Evolutionary conservation across 257 asterid genomes (phyloP).

Genomic region (Jacaranda copaia): DNA sequence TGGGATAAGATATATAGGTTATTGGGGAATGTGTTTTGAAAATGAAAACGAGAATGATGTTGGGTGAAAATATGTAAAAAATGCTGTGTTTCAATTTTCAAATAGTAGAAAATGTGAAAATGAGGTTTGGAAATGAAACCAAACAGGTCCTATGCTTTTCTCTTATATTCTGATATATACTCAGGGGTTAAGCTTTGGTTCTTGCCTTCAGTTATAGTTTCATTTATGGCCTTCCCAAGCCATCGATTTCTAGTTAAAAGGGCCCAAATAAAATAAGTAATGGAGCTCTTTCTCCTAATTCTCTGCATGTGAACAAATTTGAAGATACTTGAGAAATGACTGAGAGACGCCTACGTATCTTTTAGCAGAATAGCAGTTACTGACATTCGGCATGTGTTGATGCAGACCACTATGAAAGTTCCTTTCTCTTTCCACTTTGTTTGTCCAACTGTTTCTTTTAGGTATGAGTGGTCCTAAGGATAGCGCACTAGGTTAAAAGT

Average conservation of each 20-base stretch:
- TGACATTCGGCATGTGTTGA: not conserved
- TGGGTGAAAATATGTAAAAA: too few relatives aligned
- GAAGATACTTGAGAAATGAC: not conserved
- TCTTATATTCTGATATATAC: not conserved
- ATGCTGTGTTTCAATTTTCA: too few relatives aligned
- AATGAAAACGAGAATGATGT: too few relatives aligned
- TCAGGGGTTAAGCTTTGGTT: not conserved
- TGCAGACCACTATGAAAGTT: not conserved
- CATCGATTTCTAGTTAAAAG: not conserved
- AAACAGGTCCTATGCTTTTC: too few relatives aligned
- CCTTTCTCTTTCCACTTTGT: not conserved
- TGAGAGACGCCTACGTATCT: not conserved
- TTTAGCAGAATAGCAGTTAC: not conserved
- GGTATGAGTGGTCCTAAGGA: not conserved
- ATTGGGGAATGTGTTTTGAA: too few relatives aligned
- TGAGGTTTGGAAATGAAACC: too few relatives aligned
- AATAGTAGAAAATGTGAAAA: too few relatives aligned
- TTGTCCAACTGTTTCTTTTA: not conserved
- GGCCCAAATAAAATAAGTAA: not conserved
- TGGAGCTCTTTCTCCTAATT: not conserved
- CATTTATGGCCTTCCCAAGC: not conserved
- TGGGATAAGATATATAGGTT: too few relatives aligned
- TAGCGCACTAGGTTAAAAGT: not conserved
- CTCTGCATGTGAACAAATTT: not conserved
- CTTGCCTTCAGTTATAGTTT: not conserved